phyloP scores from a whole-genome alignment of 2,329 filamentous ascomycete species.

The Chaetomiaceae sp. region DNA sequence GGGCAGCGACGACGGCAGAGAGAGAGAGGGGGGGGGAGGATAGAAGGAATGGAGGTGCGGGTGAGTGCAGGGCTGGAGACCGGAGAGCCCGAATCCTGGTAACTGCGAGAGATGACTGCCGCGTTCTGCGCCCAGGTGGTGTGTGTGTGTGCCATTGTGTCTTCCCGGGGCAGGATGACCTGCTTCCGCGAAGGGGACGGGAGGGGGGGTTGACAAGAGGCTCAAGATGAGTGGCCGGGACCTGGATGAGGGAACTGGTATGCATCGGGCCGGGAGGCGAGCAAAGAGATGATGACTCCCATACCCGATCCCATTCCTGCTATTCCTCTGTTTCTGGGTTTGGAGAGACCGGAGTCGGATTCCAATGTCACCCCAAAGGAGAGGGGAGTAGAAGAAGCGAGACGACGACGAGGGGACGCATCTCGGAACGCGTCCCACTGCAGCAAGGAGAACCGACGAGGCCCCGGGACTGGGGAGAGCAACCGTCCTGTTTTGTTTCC shows the following conservation, averaged over 20 bases:
- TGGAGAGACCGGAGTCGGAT: slow-evolving; percentile 1
- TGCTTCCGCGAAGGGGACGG: not conserved
- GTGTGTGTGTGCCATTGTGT: not conserved
- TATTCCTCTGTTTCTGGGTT: not conserved
- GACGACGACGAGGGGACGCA: not conserved
- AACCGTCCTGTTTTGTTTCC: not conserved
- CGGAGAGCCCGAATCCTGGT: too few species aligned
- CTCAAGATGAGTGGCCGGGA: not conserved
- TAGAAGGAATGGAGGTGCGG: not conserved
- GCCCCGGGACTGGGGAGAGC: not conserved
- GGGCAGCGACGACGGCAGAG: not conserved
- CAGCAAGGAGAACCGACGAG: not conserved
- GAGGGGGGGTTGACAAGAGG: too few species aligned
- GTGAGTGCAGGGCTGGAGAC: too few species aligned
- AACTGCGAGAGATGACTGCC: not conserved
- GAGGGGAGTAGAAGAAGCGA: not conserved
- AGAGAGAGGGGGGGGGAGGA: too few species aligned
- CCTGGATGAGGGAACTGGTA: not conserved
- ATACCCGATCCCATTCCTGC: not conserved
- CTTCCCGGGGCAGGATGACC: not conserved
- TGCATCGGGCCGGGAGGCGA: not conserved
- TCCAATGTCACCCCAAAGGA: not conserved
- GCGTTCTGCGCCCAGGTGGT: not conserved
- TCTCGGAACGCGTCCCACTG: not conserved
- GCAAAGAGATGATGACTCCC: not conserved